These are phyloP conservation scores for Pseudomonodictys pantanalensis DNA, from an alignment of 495 filamentous ascomycete species.

Conservation along the genomic window DNA sequence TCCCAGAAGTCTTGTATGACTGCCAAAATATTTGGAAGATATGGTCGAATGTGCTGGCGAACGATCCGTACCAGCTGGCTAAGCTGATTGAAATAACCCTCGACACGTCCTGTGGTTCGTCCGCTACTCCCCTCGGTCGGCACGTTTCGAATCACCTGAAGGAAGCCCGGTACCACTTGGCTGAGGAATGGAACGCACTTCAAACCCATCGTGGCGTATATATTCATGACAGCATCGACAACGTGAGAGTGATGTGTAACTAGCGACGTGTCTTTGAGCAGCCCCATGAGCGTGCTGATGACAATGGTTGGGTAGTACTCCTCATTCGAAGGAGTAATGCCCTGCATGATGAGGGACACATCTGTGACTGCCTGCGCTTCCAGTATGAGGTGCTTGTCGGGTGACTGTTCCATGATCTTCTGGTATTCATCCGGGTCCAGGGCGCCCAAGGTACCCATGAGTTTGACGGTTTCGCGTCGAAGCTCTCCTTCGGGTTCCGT, in stretches of 20 bases:
- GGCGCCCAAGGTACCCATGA: slow-evolving; percentile 94
- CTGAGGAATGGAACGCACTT: slow-evolving; percentile 93
- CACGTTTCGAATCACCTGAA: slow-evolving; percentile 77
- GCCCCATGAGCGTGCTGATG: slow-evolving; percentile 87
- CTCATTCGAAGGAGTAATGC: slow-evolving; percentile 92
- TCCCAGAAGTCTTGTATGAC: slow-evolving; percentile 85
- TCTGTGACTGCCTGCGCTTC: slow-evolving; percentile 76
- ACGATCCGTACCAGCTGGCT: slow-evolving; percentile 92
- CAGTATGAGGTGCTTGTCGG: slow-evolving; percentile 58
- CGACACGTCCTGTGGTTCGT: slow-evolving; percentile 74
- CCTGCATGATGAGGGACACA: slow-evolving; percentile 95
- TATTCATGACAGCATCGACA: slow-evolving; percentile 98
- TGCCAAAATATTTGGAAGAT: slow-evolving; percentile 75
- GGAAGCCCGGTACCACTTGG: slow-evolving; percentile 89
- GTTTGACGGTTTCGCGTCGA: slow-evolving; percentile 88
- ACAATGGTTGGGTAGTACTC: slow-evolving; percentile 98
- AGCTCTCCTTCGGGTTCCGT: slow-evolving; percentile 79
- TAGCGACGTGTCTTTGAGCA: slow-evolving; percentile 84
- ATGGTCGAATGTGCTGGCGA: slow-evolving; percentile 89
- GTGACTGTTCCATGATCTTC: slow-evolving; percentile 52
- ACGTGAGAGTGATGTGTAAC: slow-evolving; percentile 87
- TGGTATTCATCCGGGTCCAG: slow-evolving; percentile 96
- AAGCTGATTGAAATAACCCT: slow-evolving; percentile 95
- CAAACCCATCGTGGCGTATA: slow-evolving; percentile 90
- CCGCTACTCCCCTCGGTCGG: too few relatives aligned